A percentile compares a stretch with the other conserved stretches of the same genome.
Evolutionary conservation across 1,284 basidiomycete species (phyloP).

Genomic region (Cryptococcus depauperatus): DNA sequence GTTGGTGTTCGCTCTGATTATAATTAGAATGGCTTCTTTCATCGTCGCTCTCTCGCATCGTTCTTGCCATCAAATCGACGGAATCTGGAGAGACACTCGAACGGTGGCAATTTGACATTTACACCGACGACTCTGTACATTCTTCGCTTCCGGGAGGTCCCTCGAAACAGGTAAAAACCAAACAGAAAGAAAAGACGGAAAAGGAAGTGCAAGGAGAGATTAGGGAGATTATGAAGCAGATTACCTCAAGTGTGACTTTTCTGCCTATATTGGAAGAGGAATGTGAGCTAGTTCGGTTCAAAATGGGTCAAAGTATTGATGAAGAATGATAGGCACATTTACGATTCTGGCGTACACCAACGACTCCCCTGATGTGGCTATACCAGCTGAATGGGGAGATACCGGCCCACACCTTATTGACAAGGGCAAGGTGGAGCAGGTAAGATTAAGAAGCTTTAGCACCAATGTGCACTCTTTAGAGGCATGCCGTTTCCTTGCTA

Average conservation of each 20-base stretch:
- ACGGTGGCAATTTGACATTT: constrained; percentile 96
- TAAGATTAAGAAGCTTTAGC: constrained; percentile 81
- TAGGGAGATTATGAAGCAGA: constrained; percentile 95
- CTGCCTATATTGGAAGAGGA: constrained; percentile 90
- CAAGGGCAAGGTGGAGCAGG: constrained; percentile 91
- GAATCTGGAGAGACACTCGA: constrained; percentile 87
- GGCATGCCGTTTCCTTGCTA: constrained; percentile 35
- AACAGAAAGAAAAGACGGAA: constrained; percentile 46
- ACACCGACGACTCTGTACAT: constrained; percentile 51
- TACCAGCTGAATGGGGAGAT: constrained; percentile 70
- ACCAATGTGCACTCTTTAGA: constrained; percentile 85
- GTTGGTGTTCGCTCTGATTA: constrained; percentile 1
- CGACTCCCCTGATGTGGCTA: constrained; percentile 62
- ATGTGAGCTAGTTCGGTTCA: constrained; percentile 55
- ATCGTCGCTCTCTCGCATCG: constrained; percentile 81
- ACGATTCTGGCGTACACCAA: constrained; percentile 92
- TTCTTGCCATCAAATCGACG: constrained; percentile 91
- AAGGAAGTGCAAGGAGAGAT: constrained; percentile 96
- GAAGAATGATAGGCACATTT: constrained; percentile 52
- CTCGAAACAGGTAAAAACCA: background rate
- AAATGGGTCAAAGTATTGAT: background rate
- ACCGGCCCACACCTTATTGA: constrained; percentile 92
- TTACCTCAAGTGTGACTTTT: constrained; percentile 92
- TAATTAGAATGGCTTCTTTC: constrained; percentile 78
- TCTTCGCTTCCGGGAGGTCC: constrained; percentile 13